Evolutionary conservation across 495 filamentous ascomycete genomes (phyloP), one percentile per base, ranked within the genome.

Genomic region (Penicillium silybi): DNA sequence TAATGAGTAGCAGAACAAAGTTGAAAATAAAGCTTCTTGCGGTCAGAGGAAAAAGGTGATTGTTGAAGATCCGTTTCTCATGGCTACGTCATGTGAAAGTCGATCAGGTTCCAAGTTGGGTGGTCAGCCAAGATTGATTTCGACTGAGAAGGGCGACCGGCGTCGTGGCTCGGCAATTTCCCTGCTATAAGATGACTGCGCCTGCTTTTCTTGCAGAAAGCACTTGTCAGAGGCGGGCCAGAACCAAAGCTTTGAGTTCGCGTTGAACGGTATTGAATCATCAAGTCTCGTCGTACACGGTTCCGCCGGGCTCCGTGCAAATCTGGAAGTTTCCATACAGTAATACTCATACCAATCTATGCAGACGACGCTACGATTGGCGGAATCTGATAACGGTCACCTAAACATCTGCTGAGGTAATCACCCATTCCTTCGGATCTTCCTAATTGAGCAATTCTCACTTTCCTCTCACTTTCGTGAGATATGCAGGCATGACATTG

Each of bases 81-180:
- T 67, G 58, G 55, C 63, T 72, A 72, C 69, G 69, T 72, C 69
- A 72, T 72, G 65, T 70, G 63, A 61, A 64, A 13, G 1, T 10
- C 11, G 29, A 32, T 32, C 10, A 32, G 11, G 9, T 10, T 10
- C 29, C 29, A 8, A 10, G 13, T 3, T 32, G 11, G 29, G 29
- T 32, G 29, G 29, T 8, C 29, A 32, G 8, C 29, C 9, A 13
- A 13, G 4, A 10, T 11, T 13, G 29, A 32, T 32, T 29, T 11
- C 9, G 11, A 10, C 13, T 29, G 26, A 9, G 13, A 32, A 19
- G 47, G 9, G 25, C 9, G 2, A n/a, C 13, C 39, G 41, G 23
- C 39, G 16, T 22, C 9, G 3, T 15, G 4, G 29, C n/a, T 18
- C 2, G 2, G 22, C 27, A 9, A 19, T 9, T 37, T 35, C 16